Conservation (phyloP, 345 rosid species). For the Moricandia arvensis region DNA sequence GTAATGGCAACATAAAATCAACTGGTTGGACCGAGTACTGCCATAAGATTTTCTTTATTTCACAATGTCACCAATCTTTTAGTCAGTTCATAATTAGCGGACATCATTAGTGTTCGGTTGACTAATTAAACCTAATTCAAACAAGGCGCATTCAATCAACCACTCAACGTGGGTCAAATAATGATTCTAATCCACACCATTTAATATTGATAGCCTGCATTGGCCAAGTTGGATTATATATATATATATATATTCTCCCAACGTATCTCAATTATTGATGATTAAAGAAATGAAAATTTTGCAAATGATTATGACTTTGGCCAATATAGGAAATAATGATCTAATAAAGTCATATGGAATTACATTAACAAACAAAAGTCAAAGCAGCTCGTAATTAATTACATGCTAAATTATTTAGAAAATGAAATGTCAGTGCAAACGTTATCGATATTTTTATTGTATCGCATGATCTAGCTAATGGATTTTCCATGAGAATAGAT, state of each 20-base stretch:
- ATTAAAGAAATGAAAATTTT: constrained; percentile 10
- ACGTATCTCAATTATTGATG: constrained; percentile 9
- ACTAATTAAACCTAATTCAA: constrained; percentile 25
- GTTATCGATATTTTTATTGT: no score
- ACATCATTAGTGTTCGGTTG: constrained; percentile 33
- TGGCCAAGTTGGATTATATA: constrained; percentile 18
- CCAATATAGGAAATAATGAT: constrained; percentile 14
- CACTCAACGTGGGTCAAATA: constrained; percentile 22
- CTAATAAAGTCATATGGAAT: constrained; percentile 23
- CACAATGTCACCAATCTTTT: constrained; percentile 22
- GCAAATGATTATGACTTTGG: constrained; percentile 30
- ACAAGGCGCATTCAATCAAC: constrained; percentile 27
- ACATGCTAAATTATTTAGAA: no score
- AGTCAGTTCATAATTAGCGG: constrained; percentile 25
- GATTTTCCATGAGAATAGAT: no score
- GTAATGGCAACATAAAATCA: constrained; percentile 28
- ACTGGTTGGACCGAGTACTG: constrained; percentile 33
- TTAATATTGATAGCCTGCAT: constrained; percentile 10
- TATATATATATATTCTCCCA: constrained; percentile 10
- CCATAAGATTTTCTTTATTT: constrained; percentile 18
- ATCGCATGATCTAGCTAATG: no score
- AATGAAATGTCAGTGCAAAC: no score
- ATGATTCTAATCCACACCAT: constrained; percentile 21
- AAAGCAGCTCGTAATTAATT: no score
- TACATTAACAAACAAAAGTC: constrained; percentile 6